phyloP scores from a whole-genome alignment of 495 filamentous ascomycete species.

The Neurospora discreta region DNA sequence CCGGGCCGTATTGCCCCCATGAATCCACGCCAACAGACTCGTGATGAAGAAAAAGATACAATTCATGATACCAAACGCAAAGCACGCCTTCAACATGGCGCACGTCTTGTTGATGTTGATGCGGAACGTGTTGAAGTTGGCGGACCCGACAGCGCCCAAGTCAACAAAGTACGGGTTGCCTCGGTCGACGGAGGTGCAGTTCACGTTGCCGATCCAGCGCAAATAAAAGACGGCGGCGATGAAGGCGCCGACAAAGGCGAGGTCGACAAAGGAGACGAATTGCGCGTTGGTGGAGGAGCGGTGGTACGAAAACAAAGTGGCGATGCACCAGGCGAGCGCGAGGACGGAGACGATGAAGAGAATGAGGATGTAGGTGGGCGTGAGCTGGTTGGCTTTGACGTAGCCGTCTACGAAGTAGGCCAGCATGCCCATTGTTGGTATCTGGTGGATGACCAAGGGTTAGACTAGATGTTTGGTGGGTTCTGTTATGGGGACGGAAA shows the following conservation, averaged over 20 bases:
- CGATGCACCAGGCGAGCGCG: conserved; percentile 66
- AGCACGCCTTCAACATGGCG: conserved; percentile 78
- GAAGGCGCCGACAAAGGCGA: conserved; percentile 71
- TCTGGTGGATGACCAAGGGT: conserved; percentile 23
- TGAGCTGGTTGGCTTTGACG: conserved; percentile 56
- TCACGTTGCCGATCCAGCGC: conserved; percentile 51
- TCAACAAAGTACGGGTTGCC: conserved; percentile 38
- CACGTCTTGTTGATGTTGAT: conserved; percentile 60
- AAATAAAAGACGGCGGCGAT: conserved; percentile 71
- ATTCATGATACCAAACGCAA: conserved; percentile 84
- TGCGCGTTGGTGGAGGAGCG: conserved; percentile 56
- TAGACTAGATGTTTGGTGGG: too few species aligned
- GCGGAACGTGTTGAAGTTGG: conserved; percentile 30
- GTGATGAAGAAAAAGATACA: conserved; percentile 72
- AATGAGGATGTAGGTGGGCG: conserved; percentile 69
- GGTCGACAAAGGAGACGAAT: conserved; percentile 71
- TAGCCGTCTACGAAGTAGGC: conserved; percentile 75
- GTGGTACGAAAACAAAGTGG: conserved; percentile 71
- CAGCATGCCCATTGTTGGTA: conserved; percentile 83
- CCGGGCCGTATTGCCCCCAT: conserved; percentile 25
- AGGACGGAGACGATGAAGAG: conserved; percentile 86
- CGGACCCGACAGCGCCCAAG: conserved; percentile 49
- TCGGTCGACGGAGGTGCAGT: conserved; percentile 50
- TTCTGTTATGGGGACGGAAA: too few species aligned
- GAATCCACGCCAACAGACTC: conserved; percentile 47